Conservation (phyloP, 2,329 filamentous ascomycete species). For the Thelonectria rubi region DNA sequence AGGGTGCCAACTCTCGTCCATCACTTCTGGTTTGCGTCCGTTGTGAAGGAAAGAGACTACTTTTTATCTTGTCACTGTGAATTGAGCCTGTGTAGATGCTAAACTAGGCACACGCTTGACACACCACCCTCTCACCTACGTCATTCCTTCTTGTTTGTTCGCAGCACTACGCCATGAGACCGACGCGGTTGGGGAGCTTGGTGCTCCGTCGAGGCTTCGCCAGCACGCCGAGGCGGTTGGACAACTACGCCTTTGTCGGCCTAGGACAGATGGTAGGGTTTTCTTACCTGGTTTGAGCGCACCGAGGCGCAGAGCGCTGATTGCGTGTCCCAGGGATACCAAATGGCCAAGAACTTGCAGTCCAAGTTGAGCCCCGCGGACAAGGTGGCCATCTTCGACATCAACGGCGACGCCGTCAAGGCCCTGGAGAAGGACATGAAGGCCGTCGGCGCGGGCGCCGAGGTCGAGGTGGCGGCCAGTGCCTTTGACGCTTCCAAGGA, state of each 20-base stretch:
- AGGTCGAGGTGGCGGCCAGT: constrained; percentile 55
- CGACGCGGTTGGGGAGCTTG: constrained; percentile 40
- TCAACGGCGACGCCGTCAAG: constrained; percentile 60
- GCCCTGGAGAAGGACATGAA: constrained; percentile 59
- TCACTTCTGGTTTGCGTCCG: background rate
- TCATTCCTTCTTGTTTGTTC: background rate
- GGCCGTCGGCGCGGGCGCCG: constrained; percentile 55
- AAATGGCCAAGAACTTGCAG: constrained; percentile 71
- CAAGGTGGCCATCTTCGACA: constrained; percentile 64
- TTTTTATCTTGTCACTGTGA: background rate
- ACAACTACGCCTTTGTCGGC: constrained; percentile 68
- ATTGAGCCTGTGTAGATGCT: no score
- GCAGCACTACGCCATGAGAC: constrained; percentile 28
- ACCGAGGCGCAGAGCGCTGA: constrained; percentile 17
- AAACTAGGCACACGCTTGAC: no score
- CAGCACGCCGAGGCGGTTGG: constrained; percentile 55
- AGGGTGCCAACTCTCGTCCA: constrained; percentile 2
- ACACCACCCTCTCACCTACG: background rate
- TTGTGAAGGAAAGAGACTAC: background rate
- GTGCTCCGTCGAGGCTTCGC: constrained; percentile 61
- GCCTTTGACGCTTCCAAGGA: constrained; percentile 60
- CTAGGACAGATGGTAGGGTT: constrained; percentile 67
- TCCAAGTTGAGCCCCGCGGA: constrained; percentile 62
- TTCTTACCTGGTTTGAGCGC: background rate
- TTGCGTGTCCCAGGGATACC: constrained; percentile 58